phyloP scores from a whole-genome alignment of 1,284 basidiomycete genomes.

The Prillingera fragicola region DNA sequence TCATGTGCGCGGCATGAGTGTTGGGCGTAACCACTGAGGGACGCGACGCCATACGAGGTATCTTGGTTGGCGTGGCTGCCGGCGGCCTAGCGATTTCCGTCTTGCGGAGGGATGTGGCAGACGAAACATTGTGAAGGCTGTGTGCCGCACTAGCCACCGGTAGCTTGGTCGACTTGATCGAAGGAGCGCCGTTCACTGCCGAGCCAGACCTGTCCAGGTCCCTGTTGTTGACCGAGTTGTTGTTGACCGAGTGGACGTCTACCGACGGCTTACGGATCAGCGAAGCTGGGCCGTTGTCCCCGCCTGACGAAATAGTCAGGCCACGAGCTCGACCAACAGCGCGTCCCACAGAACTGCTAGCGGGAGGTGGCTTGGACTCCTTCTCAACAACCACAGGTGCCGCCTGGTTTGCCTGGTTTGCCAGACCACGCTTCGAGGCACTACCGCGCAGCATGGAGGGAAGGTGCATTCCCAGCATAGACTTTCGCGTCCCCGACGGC shows the following conservation, averaged over 20 bases:
- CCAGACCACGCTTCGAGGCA: slow-evolving; percentile 55
- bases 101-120: slow-evolving; percentile 24
- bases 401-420: slow-evolving; percentile 6
- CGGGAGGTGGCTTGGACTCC: slow-evolving; percentile 5
- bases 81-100: slow-evolving; percentile 24
- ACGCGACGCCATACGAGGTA: slow-evolving; percentile 77
- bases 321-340: slow-evolving; percentile 8
- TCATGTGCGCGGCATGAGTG: slow-evolving; percentile 12
- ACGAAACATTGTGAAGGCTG: slow-evolving; percentile 56
- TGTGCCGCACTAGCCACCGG: slow-evolving; percentile 81
- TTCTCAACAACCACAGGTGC: slow-evolving; percentile 12
- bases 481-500: slow-evolving; percentile 36
- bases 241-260: no score
- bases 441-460: slow-evolving; percentile 76
- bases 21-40: slow-evolving; percentile 19
- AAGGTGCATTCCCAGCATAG: slow-evolving; percentile 56
- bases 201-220: no score
- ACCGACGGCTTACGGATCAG: slow-evolving; percentile 31
- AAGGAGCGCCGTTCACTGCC: slow-evolving; percentile 51
- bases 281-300: slow-evolving; percentile 47
- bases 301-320: slow-evolving; percentile 68
- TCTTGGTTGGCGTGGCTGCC: slow-evolving; percentile 69
- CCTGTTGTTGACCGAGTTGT: no score
- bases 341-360: slow-evolving; percentile 9
- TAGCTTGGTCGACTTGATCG: slow-evolving; percentile 52